Conservation (phyloP, 768 basidiomycete species). For the Leccinum arenicola region DNA sequence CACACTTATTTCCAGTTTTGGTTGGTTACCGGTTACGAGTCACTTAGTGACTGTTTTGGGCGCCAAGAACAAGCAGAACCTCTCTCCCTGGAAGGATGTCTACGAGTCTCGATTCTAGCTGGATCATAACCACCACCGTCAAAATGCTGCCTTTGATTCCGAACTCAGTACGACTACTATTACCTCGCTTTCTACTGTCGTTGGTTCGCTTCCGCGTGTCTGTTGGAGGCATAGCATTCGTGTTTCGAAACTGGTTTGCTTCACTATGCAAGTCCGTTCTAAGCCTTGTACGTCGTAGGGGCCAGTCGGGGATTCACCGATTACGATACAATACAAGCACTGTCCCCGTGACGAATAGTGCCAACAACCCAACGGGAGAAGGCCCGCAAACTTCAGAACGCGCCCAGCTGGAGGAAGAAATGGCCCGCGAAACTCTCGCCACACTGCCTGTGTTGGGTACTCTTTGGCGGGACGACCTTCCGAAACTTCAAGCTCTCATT, state of each 20-base stretch:
- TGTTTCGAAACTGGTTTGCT: background rate
- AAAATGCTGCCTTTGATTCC: background rate
- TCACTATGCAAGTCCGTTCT: slow-evolving; percentile 4
- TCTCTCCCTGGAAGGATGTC: too few species aligned
- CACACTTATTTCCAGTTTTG: too few species aligned
- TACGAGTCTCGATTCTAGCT: too few species aligned
- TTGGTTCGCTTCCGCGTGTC: slow-evolving; percentile 1
- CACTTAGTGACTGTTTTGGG: too few species aligned
- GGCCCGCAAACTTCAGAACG: background rate
- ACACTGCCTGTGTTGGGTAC: background rate
- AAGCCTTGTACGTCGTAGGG: background rate
- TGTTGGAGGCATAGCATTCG: background rate
- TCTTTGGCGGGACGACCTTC: background rate
- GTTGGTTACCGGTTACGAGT: too few species aligned
- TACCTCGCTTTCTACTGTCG: background rate
- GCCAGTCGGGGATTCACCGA: background rate
- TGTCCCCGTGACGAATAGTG: background rate
- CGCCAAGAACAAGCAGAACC: background rate
- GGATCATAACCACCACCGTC: background rate
- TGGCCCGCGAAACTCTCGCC: background rate
- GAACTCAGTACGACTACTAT: background rate
- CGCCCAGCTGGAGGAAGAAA: background rate
- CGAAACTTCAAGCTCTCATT: background rate
- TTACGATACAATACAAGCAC: background rate
- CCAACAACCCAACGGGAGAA: background rate